Percentiles rank a stretch among this genome's conserved stretches.
phyloP scores from a whole-genome alignment of 768 basidiomycete species.

The Collybiopsis confluens region DNA sequence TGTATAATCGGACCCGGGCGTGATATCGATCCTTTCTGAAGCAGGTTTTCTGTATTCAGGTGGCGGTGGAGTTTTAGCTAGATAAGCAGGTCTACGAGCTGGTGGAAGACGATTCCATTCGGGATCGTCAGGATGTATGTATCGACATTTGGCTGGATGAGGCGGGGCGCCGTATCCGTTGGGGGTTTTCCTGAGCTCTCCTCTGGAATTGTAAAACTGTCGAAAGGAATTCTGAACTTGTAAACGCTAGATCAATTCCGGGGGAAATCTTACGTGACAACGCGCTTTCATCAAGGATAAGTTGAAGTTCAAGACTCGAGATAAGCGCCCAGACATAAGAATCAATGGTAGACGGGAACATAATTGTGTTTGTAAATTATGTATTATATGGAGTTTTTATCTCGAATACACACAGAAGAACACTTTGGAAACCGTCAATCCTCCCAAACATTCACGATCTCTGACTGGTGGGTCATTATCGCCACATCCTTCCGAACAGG shows the following conservation, averaged over 20 bases:
- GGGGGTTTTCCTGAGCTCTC: background rate
- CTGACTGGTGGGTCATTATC: conserved; percentile 83
- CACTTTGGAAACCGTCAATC: background rate
- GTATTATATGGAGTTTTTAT: too few relatives aligned
- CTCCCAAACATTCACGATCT: conserved; percentile 63
- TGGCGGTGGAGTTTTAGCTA: background rate
- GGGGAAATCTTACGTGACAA: background rate
- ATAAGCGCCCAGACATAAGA: too few relatives aligned
- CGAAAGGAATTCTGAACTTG: background rate
- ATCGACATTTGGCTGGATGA: too few relatives aligned
- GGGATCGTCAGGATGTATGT: background rate
- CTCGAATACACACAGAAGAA: too few relatives aligned
- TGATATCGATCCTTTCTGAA: too few relatives aligned
- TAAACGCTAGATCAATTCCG: background rate
- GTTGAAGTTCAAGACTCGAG: too few relatives aligned
- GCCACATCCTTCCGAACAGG: conserved; percentile 73
- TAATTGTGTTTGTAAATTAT: too few relatives aligned
- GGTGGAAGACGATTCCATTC: background rate
- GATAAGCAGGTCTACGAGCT: background rate
- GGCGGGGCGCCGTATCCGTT: background rate
- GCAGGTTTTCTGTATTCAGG: too few relatives aligned
- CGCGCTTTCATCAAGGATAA: background rate
- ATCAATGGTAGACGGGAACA: too few relatives aligned
- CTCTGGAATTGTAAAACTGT: background rate
- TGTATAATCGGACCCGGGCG: too few relatives aligned